Conservation (phyloP, 108 stramenopile genomes). For the Schizochytrium sp. region DNA sequence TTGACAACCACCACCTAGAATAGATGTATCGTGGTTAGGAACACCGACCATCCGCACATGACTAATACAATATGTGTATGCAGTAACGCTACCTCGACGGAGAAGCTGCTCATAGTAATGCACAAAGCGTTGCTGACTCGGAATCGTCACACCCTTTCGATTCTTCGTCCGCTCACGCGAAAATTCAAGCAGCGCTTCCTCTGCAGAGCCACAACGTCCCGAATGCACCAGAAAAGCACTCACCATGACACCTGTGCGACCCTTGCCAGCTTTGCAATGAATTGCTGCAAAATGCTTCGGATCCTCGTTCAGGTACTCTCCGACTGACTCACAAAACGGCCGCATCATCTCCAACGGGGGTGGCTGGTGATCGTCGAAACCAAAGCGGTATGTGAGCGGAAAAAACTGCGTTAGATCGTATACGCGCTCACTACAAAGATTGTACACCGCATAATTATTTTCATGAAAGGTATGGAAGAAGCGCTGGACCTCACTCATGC, state of each 20-base stretch:
- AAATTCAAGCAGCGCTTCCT: constrained; percentile 66
- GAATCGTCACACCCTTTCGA: constrained; percentile 72
- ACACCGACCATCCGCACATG: constrained; percentile 66
- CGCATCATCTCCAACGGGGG: constrained; percentile 73
- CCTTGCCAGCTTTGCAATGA: constrained; percentile 83
- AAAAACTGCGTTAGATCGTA: constrained; percentile 66
- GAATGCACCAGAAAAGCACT: constrained; percentile 70
- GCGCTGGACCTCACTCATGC: constrained; percentile 72
- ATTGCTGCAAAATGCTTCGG: constrained; percentile 73
- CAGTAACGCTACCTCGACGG: not conserved
- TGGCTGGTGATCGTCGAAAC: constrained; percentile 78
- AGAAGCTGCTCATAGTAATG: constrained; percentile 68
- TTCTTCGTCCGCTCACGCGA: constrained; percentile 65
- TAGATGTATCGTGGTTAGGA: constrained; percentile 44
- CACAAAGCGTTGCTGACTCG: constrained; percentile 68
- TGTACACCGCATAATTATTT: constrained; percentile 69
- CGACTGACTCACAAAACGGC: constrained; percentile 71
- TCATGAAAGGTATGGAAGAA: constrained; percentile 70
- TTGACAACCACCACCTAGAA: constrained; percentile 29
- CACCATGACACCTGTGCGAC: constrained; percentile 76
- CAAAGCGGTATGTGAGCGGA: constrained; percentile 67
- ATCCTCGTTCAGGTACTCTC: constrained; percentile 71
- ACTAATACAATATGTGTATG: constrained; percentile 58
- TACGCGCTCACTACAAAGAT: constrained; percentile 75
- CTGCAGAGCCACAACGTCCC: constrained; percentile 47